Evolutionary conservation across 305 asterid genomes (phyloP).

Genomic region (Fraxinus paxiana): DNA sequence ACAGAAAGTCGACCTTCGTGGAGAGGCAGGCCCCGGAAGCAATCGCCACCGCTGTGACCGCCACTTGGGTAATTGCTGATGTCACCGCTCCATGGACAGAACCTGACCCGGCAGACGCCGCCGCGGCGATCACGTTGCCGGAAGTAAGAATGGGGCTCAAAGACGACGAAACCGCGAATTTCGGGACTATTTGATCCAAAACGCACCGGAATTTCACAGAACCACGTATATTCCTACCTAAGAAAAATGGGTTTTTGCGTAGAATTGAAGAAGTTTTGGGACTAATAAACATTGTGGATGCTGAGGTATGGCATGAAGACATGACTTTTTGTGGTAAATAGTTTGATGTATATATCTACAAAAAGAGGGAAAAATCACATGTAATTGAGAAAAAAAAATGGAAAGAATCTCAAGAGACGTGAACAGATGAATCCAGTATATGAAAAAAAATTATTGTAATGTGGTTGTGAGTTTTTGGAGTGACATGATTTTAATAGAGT

Average conservation of each 20-base stretch:
- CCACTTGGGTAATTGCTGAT: slow-evolving; percentile 87
- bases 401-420: slow-evolving; percentile 6
- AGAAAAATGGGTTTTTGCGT: slow-evolving; percentile 34
- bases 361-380: slow-evolving; percentile 8
- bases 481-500: slow-evolving; percentile 18
- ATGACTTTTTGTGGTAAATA: slow-evolving; percentile 21
- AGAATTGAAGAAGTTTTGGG: slow-evolving; percentile 38
- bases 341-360: not conserved
- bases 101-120: slow-evolving; percentile 62
- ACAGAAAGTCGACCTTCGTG: slow-evolving; percentile 85
- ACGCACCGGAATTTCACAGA: slow-evolving; percentile 46
- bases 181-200: slow-evolving; percentile 40
- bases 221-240: slow-evolving; percentile 20
- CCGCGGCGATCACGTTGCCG: slow-evolving; percentile 69
- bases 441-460: not conserved
- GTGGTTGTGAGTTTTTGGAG: slow-evolving; percentile 1
- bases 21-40: slow-evolving; percentile 98
- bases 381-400: not conserved
- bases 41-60: slow-evolving; percentile 88
- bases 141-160: slow-evolving; percentile 53
- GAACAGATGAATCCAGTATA: not conserved
- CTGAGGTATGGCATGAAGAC: slow-evolving; percentile 47
- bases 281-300: slow-evolving; percentile 40
- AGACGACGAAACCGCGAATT: slow-evolving; percentile 52
- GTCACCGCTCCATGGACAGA: slow-evolving; percentile 80